phyloP scores from a whole-genome alignment of 2,329 filamentous ascomycete genomes.

The Fusarium cicatricum region DNA sequence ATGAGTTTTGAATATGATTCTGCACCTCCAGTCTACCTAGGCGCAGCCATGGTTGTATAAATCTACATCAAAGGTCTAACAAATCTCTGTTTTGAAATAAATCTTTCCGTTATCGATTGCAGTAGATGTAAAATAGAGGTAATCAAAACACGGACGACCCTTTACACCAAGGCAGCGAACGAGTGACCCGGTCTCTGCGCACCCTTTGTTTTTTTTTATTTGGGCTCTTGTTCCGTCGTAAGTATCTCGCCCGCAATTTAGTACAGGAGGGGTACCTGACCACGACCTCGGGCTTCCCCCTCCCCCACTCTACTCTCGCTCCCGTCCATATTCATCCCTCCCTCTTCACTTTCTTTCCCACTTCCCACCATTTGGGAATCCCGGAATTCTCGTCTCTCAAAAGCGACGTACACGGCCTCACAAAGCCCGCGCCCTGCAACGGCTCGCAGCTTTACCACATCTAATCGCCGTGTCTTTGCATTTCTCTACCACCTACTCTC shows the following conservation, averaged over 20 bases:
- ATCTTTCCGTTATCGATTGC: slow-evolving; percentile 1
- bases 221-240: slow-evolving; percentile 20
- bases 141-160: slow-evolving; percentile 4
- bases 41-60: too few relatives aligned
- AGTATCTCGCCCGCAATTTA: slow-evolving; percentile 19
- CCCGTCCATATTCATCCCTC: slow-evolving; percentile 30
- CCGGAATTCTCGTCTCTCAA: slow-evolving; percentile 34
- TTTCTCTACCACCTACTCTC: slow-evolving; percentile 5
- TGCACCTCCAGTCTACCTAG: too few relatives aligned
- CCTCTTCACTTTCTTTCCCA: slow-evolving; percentile 36
- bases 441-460: slow-evolving; percentile 32
- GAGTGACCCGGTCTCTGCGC: slow-evolving; percentile 24
- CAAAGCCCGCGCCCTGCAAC: slow-evolving; percentile 32
- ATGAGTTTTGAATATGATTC: too few relatives aligned
- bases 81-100: background rate
- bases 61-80: too few relatives aligned
- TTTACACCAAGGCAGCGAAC: slow-evolving; percentile 1
- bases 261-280: slow-evolving; percentile 13
- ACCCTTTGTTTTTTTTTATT: slow-evolving; percentile 34
- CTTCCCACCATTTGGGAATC: slow-evolving; percentile 38
- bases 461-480: slow-evolving; percentile 1
- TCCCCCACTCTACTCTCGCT: slow-evolving; percentile 40
- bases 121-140: slow-evolving; percentile 4
- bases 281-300: slow-evolving; percentile 35
- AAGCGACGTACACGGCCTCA: slow-evolving; percentile 22